Evolutionary conservation across 345 rosid species (phyloP), one percentile per base, ranked within the genome.

Genomic region (Euphorbia tirucalli): DNA sequence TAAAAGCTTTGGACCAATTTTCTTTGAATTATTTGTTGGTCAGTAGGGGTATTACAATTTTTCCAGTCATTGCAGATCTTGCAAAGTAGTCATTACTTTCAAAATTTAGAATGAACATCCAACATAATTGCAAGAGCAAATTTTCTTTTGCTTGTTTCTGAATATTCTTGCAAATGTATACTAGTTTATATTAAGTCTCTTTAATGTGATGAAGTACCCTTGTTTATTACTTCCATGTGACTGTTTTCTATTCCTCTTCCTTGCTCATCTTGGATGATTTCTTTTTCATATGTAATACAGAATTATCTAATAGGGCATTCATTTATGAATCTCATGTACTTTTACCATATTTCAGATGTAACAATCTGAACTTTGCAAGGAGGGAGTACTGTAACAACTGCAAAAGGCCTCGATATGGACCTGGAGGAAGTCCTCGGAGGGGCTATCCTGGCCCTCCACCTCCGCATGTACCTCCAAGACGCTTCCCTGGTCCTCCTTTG

Each of bases 301-400:
- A 14, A 41, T 19, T 48, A 9, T 73, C 59, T 52, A 4, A 9
- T 16, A 57, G 8, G 21, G 15, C 37, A 21, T 65, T 52, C 30
- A 16, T 11, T n/a, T 35, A 31, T 27, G 32, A 28, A 28, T 57
- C 72, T 71, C 31, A 15, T 15, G 31, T 46, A 25, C 13, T 79
- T 52, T 61, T 66, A 58, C 62, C 62, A 24, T 81, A 54, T 60
- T 44, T 71, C 84, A 92, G 98, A 71, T 94, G 97, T 67, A 77
- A 76, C 71, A 87, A 92, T 84, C 81, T 94, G 79, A 94, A 92
- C 82, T 94, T 94, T 87, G 93, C 96, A 4, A 85, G 97, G 79
- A 85, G 96, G 22, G 93, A 87, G 71, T 65, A 21, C 73, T 91
- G 97, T 70, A 81, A 85, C 86, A 89, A 85, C 75, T 92, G 97